phyloP scores from a whole-genome alignment of 2,329 filamentous ascomycete species.

The Ceratocystis colombiana region DNA sequence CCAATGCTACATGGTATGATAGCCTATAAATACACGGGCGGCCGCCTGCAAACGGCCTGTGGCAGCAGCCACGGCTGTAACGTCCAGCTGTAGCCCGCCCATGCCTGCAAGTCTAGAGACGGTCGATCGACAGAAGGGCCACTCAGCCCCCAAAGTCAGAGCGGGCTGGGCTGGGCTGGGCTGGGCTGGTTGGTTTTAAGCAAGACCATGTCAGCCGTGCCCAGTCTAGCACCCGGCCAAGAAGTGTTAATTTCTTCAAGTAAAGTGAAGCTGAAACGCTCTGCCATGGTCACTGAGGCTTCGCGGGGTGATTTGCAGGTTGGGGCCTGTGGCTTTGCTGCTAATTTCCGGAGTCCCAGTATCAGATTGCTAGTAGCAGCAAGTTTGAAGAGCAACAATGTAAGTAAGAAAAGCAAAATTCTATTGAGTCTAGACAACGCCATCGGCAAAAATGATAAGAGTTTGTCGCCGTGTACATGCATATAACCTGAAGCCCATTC shows the following conservation, averaged over 20 bases:
- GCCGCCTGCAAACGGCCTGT: neutral
- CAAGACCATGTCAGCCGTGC: no score
- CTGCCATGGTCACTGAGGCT: neutral
- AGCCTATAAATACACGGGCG: conserved; percentile 7
- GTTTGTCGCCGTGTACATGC: conserved; percentile 7
- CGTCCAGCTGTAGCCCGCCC: neutral
- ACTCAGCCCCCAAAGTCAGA: neutral
- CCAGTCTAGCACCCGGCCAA: no score
- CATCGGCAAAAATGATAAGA: neutral
- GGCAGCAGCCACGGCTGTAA: neutral
- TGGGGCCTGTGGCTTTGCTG: neutral
- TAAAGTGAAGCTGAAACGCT: neutral
- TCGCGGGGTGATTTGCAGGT: no score
- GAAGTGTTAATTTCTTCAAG: no score
- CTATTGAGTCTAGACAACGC: conserved; percentile 5
- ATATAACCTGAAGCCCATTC: conserved; percentile 1
- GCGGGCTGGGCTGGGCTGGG: neutral
- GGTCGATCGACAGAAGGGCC: neutral
- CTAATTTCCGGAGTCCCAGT: neutral
- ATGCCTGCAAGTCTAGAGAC: neutral
- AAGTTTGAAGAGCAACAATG: neutral
- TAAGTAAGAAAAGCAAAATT: neutral
- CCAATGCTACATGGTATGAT: neutral
- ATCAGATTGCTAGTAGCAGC: neutral
- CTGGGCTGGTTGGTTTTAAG: no score